Percentiles rank a stretch among this genome's conserved stretches.
These are phyloP conservation scores for Chlorella vulgaris DNA, from an alignment of 139 green algal genomes.

Conservation along the genomic window DNA sequence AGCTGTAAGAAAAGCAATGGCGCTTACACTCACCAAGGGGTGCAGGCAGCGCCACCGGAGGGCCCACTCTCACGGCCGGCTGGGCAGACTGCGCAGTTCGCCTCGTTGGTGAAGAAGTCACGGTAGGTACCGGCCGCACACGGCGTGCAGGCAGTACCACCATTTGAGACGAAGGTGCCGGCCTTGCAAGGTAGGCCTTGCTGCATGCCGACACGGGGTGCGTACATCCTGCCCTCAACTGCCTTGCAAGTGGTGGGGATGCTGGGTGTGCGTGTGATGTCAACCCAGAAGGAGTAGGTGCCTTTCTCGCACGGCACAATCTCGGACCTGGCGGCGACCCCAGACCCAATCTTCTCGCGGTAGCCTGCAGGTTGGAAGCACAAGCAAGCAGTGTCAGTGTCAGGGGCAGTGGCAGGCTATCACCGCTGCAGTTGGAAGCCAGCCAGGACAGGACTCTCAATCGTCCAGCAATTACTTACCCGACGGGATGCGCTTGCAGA, in stretches of 20 bases:
- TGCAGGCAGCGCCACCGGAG: not conserved
- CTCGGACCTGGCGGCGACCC: not conserved
- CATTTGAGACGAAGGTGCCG: not conserved
- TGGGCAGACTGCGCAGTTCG: not conserved
- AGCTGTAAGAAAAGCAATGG: no score
- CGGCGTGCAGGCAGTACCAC: not conserved
- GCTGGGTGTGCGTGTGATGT: not conserved
- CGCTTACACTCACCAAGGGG: not conserved
- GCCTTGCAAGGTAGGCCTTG: not conserved
- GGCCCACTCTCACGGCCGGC: not conserved
- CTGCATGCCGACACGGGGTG: conserved; percentile 11
- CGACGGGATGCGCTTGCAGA: no score
- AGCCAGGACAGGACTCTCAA: no score
- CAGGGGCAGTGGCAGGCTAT: not conserved
- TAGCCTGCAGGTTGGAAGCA: not conserved
- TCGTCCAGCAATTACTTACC: no score
- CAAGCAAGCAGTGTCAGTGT: not conserved
- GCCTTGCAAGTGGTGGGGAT: not conserved
- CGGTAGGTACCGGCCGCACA: not conserved
- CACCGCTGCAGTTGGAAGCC: no score
- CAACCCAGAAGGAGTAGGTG: not conserved
- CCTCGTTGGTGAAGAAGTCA: not conserved
- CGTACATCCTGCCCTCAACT: not conserved
- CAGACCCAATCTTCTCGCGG: not conserved
- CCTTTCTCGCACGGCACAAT: not conserved